Percentiles rank a stretch among this genome's conserved stretches.
These are phyloP conservation scores for Paecilomyces sp. DNA, from an alignment of 2,329 filamentous ascomycete species.

Conservation along the genomic window DNA sequence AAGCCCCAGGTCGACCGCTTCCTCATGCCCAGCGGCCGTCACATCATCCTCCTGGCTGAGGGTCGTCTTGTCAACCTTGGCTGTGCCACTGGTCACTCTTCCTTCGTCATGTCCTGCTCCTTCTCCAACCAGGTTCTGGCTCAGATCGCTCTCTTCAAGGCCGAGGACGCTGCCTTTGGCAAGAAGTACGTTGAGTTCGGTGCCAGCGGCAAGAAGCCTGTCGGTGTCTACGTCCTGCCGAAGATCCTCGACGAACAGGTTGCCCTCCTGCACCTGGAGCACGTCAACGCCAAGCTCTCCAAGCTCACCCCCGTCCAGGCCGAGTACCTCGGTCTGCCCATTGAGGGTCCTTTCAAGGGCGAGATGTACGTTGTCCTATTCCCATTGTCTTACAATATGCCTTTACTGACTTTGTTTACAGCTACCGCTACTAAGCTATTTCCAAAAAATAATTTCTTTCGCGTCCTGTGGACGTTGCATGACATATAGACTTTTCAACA, in stretches of 20 bases:
- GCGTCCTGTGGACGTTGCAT: constrained; percentile 23
- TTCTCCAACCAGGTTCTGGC: constrained; percentile 99
- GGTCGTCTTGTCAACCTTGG: constrained; percentile 98
- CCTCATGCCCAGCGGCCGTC: constrained; percentile 84
- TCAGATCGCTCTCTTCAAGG: constrained; percentile 98
- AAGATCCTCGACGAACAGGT: constrained; percentile 99
- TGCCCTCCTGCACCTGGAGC: constrained; percentile 82
- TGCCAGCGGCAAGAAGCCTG: constrained; percentile 79
- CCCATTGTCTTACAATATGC: not conserved
- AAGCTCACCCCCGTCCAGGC: constrained; percentile 79
- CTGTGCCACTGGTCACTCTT: constrained; percentile 98
- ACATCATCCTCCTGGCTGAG: constrained; percentile 98
- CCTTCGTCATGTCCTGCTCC: constrained; percentile 99
- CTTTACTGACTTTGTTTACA: constrained; percentile 18
- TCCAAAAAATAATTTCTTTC: constrained; percentile 10
- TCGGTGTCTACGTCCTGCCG: constrained; percentile 93
- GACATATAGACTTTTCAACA: constrained; percentile 46
- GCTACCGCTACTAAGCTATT: constrained; percentile 60
- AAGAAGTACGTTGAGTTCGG: constrained; percentile 96
- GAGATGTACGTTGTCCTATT: constrained; percentile 60
- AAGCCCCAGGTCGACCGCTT: constrained; percentile 99
- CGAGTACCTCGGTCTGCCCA: constrained; percentile 83
- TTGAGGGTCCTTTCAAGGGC: constrained; percentile 91
- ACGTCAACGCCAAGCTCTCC: constrained; percentile 92
- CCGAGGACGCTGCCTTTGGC: constrained; percentile 75